Percentiles rank a stretch among this genome's conserved stretches.
Conservation (phyloP, 768 basidiomycete species). For the Rhizopogon rudus region DNA sequence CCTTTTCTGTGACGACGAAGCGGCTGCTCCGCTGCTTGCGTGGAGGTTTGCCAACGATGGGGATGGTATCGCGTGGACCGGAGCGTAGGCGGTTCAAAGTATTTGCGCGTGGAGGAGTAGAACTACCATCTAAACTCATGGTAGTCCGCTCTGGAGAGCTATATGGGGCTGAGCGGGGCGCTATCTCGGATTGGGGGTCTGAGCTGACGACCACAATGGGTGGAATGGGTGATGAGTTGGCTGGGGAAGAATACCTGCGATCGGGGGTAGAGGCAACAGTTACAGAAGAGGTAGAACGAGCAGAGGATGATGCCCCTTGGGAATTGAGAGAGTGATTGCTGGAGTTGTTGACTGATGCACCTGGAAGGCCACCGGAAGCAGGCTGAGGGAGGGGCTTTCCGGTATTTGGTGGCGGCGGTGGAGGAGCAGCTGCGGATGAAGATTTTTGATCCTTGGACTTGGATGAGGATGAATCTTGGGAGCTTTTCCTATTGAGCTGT, state of each 20-base stretch:
- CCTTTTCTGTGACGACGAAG: conserved; percentile 93
- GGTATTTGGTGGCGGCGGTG: conserved; percentile 60
- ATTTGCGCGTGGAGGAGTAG: conserved; percentile 61
- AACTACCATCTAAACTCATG: conserved; percentile 40
- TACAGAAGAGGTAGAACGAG: conserved; percentile 39
- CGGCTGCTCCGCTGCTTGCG: conserved; percentile 97
- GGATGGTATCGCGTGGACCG: conserved; percentile 93
- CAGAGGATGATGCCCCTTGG: conserved; percentile 35
- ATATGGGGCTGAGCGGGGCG: conserved; percentile 36
- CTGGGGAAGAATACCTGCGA: conserved; percentile 45
- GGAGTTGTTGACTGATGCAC: conserved; percentile 28
- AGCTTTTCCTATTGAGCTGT: conserved; percentile 66
- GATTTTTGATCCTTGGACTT: conserved; percentile 66
- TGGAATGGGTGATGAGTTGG: conserved; percentile 51
- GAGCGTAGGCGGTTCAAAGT: conserved; percentile 72
- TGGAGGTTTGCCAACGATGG: conserved; percentile 92
- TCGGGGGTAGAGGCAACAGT: conserved; percentile 42
- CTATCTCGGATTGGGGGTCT: conserved; percentile 49
- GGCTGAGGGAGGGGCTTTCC: conserved; percentile 61
- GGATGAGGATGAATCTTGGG: conserved; percentile 56
- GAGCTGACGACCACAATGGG: conserved; percentile 86
- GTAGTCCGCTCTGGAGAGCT: conserved; percentile 46
- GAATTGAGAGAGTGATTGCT: conserved; percentile 36
- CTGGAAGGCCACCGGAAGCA: conserved; percentile 31
- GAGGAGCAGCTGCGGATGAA: conserved; percentile 37